phyloP scores from a whole-genome alignment of 495 filamentous ascomycete genomes.

The Patellaria atrata region DNA sequence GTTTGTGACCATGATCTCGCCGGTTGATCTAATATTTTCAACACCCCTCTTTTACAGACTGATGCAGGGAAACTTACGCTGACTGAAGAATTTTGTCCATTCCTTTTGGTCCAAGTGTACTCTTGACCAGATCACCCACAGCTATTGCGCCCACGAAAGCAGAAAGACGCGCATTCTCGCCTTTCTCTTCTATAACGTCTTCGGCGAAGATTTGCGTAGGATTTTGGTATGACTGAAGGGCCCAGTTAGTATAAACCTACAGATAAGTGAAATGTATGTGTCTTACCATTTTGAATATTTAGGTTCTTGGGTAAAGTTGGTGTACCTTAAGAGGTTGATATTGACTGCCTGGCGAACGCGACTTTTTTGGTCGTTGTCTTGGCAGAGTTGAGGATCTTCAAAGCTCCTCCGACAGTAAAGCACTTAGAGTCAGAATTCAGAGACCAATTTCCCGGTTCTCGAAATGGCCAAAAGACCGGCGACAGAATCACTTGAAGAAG shows the following conservation, averaged over 20 bases:
- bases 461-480: slow-evolving; percentile 72
- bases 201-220: slow-evolving; percentile 98
- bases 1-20: slow-evolving; percentile 95
- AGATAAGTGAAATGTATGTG: slow-evolving; percentile 4
- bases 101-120: slow-evolving; percentile 90
- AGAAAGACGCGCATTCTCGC: slow-evolving; percentile 95
- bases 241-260: neutral
- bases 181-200: slow-evolving; percentile 94
- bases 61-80: slow-evolving; percentile 44
- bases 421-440: no score
- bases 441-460: slow-evolving; percentile 1
- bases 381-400: neutral
- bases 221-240: slow-evolving; percentile 46
- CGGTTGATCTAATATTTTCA: slow-evolving; percentile 54
- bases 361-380: no score
- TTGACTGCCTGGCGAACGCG: slow-evolving; percentile 18
- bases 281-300: slow-evolving; percentile 14
- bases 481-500: slow-evolving; percentile 57
- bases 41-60: slow-evolving; percentile 6
- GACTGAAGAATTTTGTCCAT: slow-evolving; percentile 99
- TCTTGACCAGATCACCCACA: slow-evolving; percentile 93
- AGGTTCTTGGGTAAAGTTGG: no score
- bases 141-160: slow-evolving; percentile 97
- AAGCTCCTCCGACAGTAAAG: neutral
- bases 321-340: no score